These are phyloP conservation scores for Acacia crassicarpa DNA, from an alignment of 306 rosid species.

Conservation along the genomic window DNA sequence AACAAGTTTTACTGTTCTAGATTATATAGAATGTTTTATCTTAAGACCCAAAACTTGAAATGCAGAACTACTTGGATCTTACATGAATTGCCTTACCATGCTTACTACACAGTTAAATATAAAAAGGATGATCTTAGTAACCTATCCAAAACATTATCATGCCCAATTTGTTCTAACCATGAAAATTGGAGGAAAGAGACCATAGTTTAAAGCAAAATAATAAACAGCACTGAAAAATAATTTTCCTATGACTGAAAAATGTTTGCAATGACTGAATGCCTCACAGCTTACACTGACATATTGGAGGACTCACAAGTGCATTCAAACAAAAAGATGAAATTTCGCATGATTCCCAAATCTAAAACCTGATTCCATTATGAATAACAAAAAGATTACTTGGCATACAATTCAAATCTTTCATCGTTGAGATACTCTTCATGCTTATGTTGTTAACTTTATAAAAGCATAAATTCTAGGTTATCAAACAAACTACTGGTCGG, in stretches of 20 bases:
- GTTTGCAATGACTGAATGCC: neutral
- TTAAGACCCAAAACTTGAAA: neutral
- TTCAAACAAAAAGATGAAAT: neutral
- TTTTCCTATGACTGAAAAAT: neutral
- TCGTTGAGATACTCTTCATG: conserved; percentile 10
- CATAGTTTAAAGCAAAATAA: neutral
- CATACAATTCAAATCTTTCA: neutral
- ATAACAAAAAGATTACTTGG: neutral
- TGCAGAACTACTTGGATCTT: neutral
- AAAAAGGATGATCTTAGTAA: neutral
- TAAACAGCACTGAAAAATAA: neutral
- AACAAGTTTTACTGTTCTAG: neutral
- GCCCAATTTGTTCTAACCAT: conserved; percentile 22
- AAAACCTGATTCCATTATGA: neutral
- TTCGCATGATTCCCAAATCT: neutral
- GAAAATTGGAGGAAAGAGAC: neutral
- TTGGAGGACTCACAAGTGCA: neutral
- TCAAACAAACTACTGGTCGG: conserved; percentile 13
- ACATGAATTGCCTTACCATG: neutral
- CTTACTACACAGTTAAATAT: neutral
- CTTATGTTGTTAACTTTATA: conserved; percentile 1
- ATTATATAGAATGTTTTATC: neutral
- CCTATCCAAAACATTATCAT: neutral
- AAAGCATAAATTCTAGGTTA: conserved; percentile 5
- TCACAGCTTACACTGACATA: neutral